These are phyloP conservation scores for Hirschioporus abietinus DNA, from an alignment of 768 basidiomycete genomes.

Conservation along the genomic window DNA sequence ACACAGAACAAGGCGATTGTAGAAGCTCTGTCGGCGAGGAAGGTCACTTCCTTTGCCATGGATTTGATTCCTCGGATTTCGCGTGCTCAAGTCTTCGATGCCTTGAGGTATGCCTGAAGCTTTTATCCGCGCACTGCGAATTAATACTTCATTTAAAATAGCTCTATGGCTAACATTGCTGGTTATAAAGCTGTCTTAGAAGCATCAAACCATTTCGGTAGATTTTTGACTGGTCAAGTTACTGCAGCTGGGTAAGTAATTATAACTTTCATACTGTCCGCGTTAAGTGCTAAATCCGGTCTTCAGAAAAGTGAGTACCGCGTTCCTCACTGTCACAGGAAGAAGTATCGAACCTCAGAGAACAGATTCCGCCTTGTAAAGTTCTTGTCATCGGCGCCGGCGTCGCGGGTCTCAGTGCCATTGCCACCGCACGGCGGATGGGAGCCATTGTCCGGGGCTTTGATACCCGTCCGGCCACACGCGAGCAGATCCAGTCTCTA, in stretches of 20 bases:
- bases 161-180: constrained; percentile 94
- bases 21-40: constrained; percentile 59
- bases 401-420: constrained; percentile 84
- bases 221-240: constrained; percentile 87
- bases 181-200: constrained; percentile 91
- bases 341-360: constrained; percentile 4
- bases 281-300: constrained; percentile 2
- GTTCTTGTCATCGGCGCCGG: constrained; percentile 86
- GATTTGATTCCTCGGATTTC: constrained; percentile 91
- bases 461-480: constrained; percentile 78
- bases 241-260: constrained; percentile 77
- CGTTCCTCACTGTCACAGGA: constrained; percentile 2
- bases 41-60: constrained; percentile 80
- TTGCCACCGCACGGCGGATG: constrained; percentile 76
- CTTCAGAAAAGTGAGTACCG: constrained; percentile 36
- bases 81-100: constrained; percentile 86
- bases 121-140: constrained; percentile 4
- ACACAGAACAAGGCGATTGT: constrained; percentile 74
- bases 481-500: constrained; percentile 86
- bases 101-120: constrained; percentile 53
- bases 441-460: constrained; percentile 89
- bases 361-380: constrained; percentile 79
- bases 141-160: constrained; percentile 20
- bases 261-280: constrained; percentile 8
- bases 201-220: constrained; percentile 84